Percentiles rank a stretch among this genome's conserved stretches.
Evolutionary conservation across 768 basidiomycete genomes (phyloP).

Genomic region (Amanita rimosa): DNA sequence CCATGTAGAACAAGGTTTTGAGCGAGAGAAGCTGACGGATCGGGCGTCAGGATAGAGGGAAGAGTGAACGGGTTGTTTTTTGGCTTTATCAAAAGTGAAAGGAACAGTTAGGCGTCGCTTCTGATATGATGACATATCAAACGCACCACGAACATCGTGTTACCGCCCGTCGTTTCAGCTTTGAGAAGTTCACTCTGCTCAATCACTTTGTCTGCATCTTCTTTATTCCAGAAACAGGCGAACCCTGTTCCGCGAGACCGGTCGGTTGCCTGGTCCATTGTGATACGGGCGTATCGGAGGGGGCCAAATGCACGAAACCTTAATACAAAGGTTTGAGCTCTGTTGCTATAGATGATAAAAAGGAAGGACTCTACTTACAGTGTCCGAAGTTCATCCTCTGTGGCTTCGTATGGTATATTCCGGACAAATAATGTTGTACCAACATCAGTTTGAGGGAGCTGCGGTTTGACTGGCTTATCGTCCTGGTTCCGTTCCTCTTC

Average conservation of each 20-base stretch:
- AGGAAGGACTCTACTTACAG: conserved; percentile 41
- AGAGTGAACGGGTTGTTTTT: conserved; percentile 75
- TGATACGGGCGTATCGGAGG: conserved; percentile 86
- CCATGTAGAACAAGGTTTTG: conserved; percentile 84
- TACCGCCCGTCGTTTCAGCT: conserved; percentile 44
- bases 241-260: conserved; percentile 92
- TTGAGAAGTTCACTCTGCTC: conserved; percentile 68
- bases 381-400: conserved; percentile 83
- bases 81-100: conserved; percentile 33
- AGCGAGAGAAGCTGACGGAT: conserved; percentile 80
- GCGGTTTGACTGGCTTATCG: conserved; percentile 44
- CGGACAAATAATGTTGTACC: conserved; percentile 92
- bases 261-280: conserved; percentile 57
- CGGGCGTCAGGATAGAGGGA: conserved; percentile 85
- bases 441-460: conserved; percentile 72
- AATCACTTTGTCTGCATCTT: conserved; percentile 79
- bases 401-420: conserved; percentile 86
- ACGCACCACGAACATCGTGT: conserved; percentile 8
- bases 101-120: neutral
- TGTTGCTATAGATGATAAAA: neutral
- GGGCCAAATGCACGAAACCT: conserved; percentile 92
- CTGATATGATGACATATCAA: conserved; percentile 7
- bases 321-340: conserved; percentile 4
- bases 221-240: conserved; percentile 92
- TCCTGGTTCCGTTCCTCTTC: conserved; percentile 18